Base-by-base conservation (phyloP, 176 grass and related monocot genomes). In the Eragrostis nindensis region DNA sequence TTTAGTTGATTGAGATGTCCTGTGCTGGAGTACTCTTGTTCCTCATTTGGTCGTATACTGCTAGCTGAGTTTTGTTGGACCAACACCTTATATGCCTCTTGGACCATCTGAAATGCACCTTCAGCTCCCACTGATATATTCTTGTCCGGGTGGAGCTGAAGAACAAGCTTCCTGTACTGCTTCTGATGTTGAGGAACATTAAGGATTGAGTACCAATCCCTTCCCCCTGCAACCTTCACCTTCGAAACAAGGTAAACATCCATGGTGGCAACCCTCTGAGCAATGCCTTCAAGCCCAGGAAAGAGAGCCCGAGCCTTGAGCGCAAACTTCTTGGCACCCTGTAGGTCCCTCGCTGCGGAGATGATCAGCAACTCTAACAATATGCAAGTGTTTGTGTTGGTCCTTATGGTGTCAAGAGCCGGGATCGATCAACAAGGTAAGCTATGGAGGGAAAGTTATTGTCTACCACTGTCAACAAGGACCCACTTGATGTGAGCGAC, bases 321-420 rank as follows among this genome's bases (percentile, higher is more conserved):
- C 22, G 83, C 74, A 8, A 71, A 79, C 46, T 78, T 85, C 67
- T 7, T 79, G 64, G 75, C 83, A n/a, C 75, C 83, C 42, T 38
- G 8, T 1, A 73, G 22, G 43, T 85, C 83, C 10, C 41, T 72
- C 0, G 55, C 56, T 25, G 39, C 7, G 21, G n/a, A n/a, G n/a
- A n/a, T n/a, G n/a, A n/a, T n/a, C n/a, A n/a, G n/a, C n/a, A n/a
- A n/a, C n/a, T n/a, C n/a, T n/a, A n/a, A n/a, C n/a, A n/a, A n/a
- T n/a, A n/a, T n/a, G n/a, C n/a, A n/a, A n/a, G n/a, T n/a, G n/a
- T n/a, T n/a, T n/a, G n/a, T n/a, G n/a, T n/a, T n/a, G n/a, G n/a
- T n/a, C n/a, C n/a, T n/a, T n/a, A n/a, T n/a, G n/a, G n/a, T n/a
- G n/a, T n/a, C n/a, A n/a, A n/a, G n/a, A n/a, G n/a, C n/a, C n/a